phyloP scores from a whole-genome alignment of 208 protist species.

The Porcisia deanei region DNA sequence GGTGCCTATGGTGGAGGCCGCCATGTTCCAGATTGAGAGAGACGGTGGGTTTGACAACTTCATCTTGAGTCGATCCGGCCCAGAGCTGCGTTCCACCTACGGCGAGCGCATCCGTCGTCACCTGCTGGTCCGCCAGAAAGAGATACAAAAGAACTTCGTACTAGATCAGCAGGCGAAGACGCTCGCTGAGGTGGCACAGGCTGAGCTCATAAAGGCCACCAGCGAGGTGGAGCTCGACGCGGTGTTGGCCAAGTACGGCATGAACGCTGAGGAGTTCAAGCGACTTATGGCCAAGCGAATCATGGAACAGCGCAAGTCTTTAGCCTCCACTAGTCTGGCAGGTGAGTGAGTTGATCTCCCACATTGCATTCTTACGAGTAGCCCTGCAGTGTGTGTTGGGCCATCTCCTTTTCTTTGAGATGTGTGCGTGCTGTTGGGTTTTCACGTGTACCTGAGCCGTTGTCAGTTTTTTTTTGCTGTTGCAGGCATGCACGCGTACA shows the following conservation, averaged over 20 bases:
- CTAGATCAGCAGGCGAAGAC: slow-evolving; percentile 76
- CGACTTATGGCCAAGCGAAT: slow-evolving; percentile 49
- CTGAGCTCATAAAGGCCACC: slow-evolving; percentile 45
- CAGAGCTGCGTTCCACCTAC: slow-evolving; percentile 88
- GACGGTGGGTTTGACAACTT: slow-evolving; percentile 92
- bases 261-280: slow-evolving; percentile 67
- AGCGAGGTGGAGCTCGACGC: slow-evolving; percentile 55
- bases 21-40: slow-evolving; percentile 88
- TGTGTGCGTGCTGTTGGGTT: neutral
- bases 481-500: neutral
- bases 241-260: slow-evolving; percentile 82
- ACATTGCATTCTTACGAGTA: neutral
- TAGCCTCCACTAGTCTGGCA: neutral
- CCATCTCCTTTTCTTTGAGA: neutral
- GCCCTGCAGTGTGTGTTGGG: neutral
- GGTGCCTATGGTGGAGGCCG: slow-evolving; percentile 90
- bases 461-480: neutral
- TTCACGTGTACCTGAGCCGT: neutral
- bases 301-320: slow-evolving; percentile 31
- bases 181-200: slow-evolving; percentile 50
- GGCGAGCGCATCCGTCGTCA: slow-evolving; percentile 88
- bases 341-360: neutral
- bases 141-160: slow-evolving; percentile 92
- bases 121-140: slow-evolving; percentile 87
- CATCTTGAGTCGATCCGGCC: slow-evolving; percentile 78